phyloP scores from a whole-genome alignment of 495 filamentous ascomycete genomes.

The Chaetomium cochliodes region DNA sequence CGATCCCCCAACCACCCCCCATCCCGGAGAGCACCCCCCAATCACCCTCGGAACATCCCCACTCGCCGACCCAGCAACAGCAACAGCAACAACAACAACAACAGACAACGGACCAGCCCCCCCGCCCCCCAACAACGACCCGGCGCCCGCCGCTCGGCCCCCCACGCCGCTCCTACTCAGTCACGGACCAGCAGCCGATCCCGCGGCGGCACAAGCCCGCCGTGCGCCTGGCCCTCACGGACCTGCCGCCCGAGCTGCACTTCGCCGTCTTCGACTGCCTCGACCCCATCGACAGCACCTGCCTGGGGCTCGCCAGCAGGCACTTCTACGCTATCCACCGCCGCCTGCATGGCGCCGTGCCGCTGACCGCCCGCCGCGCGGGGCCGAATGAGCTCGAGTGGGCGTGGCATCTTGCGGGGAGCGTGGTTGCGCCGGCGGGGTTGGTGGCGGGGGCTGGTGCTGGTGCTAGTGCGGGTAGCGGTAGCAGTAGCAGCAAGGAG shows the following conservation, averaged over 20 bases:
- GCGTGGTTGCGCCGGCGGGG: conserved; percentile 25
- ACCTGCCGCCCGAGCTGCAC: conserved; percentile 60
- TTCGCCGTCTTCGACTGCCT: conserved; percentile 55
- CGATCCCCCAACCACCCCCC: conserved; percentile 23
- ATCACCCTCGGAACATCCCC: not conserved
- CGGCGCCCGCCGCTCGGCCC: conserved; percentile 34
- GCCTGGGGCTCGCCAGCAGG: conserved; percentile 52
- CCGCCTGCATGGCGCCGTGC: conserved; percentile 49
- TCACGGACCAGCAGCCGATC: conserved; percentile 49
- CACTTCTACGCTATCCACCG: conserved; percentile 54
- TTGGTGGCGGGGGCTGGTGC: too few species aligned
- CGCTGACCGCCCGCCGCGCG: conserved; percentile 47
- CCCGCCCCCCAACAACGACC: too few species aligned
- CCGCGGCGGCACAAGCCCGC: conserved; percentile 43
- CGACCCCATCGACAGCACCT: conserved; percentile 55
- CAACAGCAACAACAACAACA: too few species aligned
- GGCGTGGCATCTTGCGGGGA: conserved; percentile 52
- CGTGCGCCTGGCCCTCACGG: conserved; percentile 37
- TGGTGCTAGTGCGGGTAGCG: too few species aligned
- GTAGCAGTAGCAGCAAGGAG: conserved; percentile 5
- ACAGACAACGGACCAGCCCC: too few species aligned
- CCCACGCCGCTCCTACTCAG: conserved; percentile 48
- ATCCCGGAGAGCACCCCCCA: conserved; percentile 2
- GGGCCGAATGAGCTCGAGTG: conserved; percentile 57
- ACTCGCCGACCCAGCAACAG: not conserved